phyloP scores from a whole-genome alignment of 805 yeast species.

The Schwanniomyces polymorphus region DNA sequence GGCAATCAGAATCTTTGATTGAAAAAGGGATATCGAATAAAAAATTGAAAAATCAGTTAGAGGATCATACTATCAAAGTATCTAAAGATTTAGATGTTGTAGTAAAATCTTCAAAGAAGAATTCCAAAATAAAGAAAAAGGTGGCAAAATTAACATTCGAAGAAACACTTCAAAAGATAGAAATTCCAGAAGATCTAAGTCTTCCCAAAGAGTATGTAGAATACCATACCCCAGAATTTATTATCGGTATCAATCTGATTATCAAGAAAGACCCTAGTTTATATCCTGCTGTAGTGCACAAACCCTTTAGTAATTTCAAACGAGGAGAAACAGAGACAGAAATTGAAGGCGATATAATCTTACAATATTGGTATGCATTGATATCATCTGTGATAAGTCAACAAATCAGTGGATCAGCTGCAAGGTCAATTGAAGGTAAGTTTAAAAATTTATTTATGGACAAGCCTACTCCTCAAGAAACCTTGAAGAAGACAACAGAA shows the following conservation, averaged over 20 bases:
- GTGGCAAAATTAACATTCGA: conserved; percentile 11
- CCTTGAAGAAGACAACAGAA: conserved; percentile 43
- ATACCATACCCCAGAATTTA: conserved; percentile 32
- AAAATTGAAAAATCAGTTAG: background rate
- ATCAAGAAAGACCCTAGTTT: conserved; percentile 31
- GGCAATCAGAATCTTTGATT: background rate
- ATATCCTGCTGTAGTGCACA: conserved; percentile 30
- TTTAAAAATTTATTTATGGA: conserved; percentile 35
- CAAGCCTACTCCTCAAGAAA: conserved; percentile 54
- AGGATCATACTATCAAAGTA: background rate
- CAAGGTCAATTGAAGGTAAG: conserved; percentile 56
- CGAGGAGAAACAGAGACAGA: conserved; percentile 6
- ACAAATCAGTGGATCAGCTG: conserved; percentile 82
- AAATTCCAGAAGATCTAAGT: conserved; percentile 11
- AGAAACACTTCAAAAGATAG: conserved; percentile 13
- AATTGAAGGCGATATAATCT: conserved; percentile 17
- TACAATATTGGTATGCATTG: conserved; percentile 36
- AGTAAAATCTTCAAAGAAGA: background rate
- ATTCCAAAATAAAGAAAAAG: background rate
- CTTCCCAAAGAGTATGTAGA: conserved; percentile 30
- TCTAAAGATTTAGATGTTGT: background rate
- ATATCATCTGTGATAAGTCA: conserved; percentile 57
- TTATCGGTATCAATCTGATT: conserved; percentile 29
- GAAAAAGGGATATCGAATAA: background rate
- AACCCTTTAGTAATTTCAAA: conserved; percentile 24